phyloP scores from a whole-genome alignment of 1,139 yeast genomes.

The Meyerozyma athensensis region DNA sequence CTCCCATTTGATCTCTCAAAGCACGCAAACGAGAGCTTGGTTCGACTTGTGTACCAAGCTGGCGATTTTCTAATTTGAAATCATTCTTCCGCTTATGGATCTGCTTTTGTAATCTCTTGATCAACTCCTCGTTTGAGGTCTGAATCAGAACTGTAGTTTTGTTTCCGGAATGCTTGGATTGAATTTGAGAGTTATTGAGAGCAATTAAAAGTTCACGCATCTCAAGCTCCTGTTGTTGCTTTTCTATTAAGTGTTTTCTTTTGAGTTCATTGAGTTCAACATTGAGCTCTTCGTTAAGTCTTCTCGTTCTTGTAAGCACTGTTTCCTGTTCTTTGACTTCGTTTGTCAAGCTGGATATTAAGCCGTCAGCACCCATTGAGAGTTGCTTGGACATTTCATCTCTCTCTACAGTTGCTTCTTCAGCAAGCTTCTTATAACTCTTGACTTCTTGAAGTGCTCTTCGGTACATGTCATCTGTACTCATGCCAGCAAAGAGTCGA shows the following conservation, averaged over 20 bases:
- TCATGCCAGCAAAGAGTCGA: constrained; percentile 68
- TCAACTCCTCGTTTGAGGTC: constrained; percentile 42
- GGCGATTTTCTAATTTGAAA: constrained; percentile 51
- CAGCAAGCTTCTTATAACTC: constrained; percentile 60
- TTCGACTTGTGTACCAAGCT: constrained; percentile 58
- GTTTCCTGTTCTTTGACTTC: constrained; percentile 74
- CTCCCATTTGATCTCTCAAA: constrained; percentile 81
- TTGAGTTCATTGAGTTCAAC: constrained; percentile 69
- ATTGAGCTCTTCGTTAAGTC: constrained; percentile 59
- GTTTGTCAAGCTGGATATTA: constrained; percentile 62
- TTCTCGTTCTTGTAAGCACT: constrained; percentile 61
- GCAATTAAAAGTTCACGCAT: constrained; percentile 78
- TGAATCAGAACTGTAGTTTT: constrained; percentile 36
- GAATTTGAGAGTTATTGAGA: constrained; percentile 41
- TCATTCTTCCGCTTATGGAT: constrained; percentile 62
- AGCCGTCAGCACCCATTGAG: constrained; percentile 79
- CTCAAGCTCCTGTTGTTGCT: constrained; percentile 84
- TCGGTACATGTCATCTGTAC: constrained; percentile 86
- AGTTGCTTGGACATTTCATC: constrained; percentile 73
- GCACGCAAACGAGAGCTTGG: constrained; percentile 75
- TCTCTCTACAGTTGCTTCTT: constrained; percentile 80
- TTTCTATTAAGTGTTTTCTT: constrained; percentile 64
- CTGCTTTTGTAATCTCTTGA: constrained; percentile 51
- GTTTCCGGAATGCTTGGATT: constrained; percentile 23
- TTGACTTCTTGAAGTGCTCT: constrained; percentile 73